Percentiles rank a stretch among this genome's conserved stretches.
These are phyloP conservation scores for Aspergillus pseudoterreus DNA, from an alignment of 2,329 filamentous ascomycete species.

Conservation along the genomic window DNA sequence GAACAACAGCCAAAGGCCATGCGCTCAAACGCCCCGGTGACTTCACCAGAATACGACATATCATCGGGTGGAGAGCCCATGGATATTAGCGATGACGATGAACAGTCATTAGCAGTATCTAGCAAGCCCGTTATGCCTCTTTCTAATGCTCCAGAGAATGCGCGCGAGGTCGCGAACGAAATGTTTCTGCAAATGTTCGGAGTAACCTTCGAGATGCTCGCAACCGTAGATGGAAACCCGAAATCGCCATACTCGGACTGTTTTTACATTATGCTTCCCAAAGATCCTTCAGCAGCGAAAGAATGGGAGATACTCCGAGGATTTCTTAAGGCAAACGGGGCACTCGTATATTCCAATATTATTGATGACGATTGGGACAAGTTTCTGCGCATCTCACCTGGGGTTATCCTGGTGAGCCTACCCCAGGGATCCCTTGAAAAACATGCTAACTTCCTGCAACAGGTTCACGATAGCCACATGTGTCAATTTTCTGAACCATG, in stretches of 20 bases:
- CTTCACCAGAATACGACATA: background rate
- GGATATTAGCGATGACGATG: background rate
- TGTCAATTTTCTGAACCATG: conserved; percentile 26
- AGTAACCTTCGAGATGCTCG: conserved; percentile 28
- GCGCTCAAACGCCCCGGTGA: too few relatives aligned
- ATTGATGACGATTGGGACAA: conserved; percentile 32
- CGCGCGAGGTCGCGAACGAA: conserved; percentile 6
- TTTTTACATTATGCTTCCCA: conserved; percentile 36
- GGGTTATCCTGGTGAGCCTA: conserved; percentile 35
- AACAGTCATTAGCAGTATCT: background rate
- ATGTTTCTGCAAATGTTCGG: conserved; percentile 17
- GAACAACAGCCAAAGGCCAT: too few relatives aligned
- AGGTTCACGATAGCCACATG: conserved; percentile 37
- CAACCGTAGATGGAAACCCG: conserved; percentile 14
- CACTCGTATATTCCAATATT: background rate
- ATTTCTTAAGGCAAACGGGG: conserved; percentile 20
- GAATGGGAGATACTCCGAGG: conserved; percentile 25
- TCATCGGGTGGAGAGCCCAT: background rate
- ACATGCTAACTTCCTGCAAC: conserved; percentile 5
- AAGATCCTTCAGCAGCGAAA: conserved; percentile 8
- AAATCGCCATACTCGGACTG: conserved; percentile 17
- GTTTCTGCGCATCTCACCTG: conserved; percentile 26
- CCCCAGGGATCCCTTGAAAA: background rate
- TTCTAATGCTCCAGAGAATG: background rate
- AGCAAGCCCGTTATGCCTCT: background rate